These are phyloP conservation scores for Neonectria punicea DNA, from an alignment of 2,329 filamentous ascomycete species.

Conservation along the genomic window DNA sequence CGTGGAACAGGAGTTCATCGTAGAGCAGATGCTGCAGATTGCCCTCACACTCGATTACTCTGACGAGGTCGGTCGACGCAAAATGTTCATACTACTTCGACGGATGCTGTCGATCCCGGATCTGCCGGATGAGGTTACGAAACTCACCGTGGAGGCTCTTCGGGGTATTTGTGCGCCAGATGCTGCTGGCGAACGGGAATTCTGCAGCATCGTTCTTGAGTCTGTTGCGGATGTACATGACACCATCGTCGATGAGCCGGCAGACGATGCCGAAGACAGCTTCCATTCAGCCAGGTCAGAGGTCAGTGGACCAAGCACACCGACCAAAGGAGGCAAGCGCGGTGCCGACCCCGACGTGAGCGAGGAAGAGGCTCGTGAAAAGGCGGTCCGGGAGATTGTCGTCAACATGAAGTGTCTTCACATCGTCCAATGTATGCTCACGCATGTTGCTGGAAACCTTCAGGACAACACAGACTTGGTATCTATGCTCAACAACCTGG, in stretches of 20 bases:
- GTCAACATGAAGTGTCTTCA: slow-evolving; percentile 99
- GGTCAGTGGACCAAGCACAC: slow-evolving; percentile 73
- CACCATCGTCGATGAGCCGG: slow-evolving; percentile 79
- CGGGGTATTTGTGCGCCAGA: slow-evolving; percentile 84
- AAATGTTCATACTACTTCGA: slow-evolving; percentile 93
- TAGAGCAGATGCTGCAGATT: slow-evolving; percentile 94
- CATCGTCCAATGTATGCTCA: slow-evolving; percentile 96
- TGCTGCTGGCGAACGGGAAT: slow-evolving; percentile 80
- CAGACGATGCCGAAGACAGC: slow-evolving; percentile 71
- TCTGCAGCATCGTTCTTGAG: slow-evolving; percentile 87
- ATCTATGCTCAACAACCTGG: slow-evolving; percentile 96
- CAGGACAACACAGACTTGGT: slow-evolving; percentile 93
- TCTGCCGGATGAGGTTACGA: slow-evolving; percentile 91
- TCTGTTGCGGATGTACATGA: slow-evolving; percentile 97
- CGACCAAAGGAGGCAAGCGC: slow-evolving; percentile 58
- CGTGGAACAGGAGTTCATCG: slow-evolving; percentile 92
- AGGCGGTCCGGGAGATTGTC: slow-evolving; percentile 89
- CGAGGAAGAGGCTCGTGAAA: slow-evolving; percentile 75
- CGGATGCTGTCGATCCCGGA: slow-evolving; percentile 87
- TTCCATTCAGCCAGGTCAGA: slow-evolving; percentile 95
- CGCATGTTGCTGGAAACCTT: slow-evolving; percentile 88
- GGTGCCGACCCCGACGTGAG: slow-evolving; percentile 57
- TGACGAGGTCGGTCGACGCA: slow-evolving; percentile 93
- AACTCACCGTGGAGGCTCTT: slow-evolving; percentile 84
- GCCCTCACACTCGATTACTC: slow-evolving; percentile 93